Percentiles rank a stretch among this genome's conserved stretches.
These are phyloP conservation scores for Gymnopus androsaceus DNA, from an alignment of 1,284 basidiomycete species.

Conservation along the genomic window DNA sequence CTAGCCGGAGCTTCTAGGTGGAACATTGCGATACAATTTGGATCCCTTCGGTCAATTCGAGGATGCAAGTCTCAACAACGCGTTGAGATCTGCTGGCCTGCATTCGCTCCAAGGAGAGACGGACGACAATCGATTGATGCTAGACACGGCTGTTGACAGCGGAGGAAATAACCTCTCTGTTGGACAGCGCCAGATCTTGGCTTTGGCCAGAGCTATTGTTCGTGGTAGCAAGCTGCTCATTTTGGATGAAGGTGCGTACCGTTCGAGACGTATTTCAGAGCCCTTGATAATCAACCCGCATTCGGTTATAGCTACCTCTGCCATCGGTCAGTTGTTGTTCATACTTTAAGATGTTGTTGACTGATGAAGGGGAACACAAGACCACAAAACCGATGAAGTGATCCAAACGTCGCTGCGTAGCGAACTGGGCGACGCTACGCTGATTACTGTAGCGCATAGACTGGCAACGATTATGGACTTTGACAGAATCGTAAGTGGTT, in stretches of 20 bases:
- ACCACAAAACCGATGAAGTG: conserved; percentile 60
- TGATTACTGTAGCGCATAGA: conserved; percentile 70
- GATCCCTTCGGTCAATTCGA: conserved; percentile 77
- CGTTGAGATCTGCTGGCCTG: conserved; percentile 56
- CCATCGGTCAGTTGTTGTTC: conserved; percentile 54
- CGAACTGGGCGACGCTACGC: conserved; percentile 57
- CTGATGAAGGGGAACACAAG: no score
- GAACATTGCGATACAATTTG: conserved; percentile 58
- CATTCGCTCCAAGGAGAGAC: conserved; percentile 52
- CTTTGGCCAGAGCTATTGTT: conserved; percentile 30
- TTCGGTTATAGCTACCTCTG: conserved; percentile 48
- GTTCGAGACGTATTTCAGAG: background rate
- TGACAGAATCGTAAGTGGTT: conserved; percentile 38
- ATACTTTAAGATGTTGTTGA: no score
- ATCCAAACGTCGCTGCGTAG: conserved; percentile 61
- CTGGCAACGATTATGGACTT: conserved; percentile 73
- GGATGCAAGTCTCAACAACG: conserved; percentile 60
- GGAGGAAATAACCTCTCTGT: conserved; percentile 42
- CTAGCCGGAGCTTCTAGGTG: conserved; percentile 67
- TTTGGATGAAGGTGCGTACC: conserved; percentile 54
- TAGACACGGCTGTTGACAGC: conserved; percentile 56
- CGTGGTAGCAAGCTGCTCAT: conserved; percentile 61
- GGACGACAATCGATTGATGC: conserved; percentile 51
- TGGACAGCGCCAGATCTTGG: conserved; percentile 46
- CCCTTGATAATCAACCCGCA: conserved; percentile 1